These are phyloP conservation scores for Albizia julibrissin DNA, from an alignment of 306 rosid genomes.

Conservation along the genomic window DNA sequence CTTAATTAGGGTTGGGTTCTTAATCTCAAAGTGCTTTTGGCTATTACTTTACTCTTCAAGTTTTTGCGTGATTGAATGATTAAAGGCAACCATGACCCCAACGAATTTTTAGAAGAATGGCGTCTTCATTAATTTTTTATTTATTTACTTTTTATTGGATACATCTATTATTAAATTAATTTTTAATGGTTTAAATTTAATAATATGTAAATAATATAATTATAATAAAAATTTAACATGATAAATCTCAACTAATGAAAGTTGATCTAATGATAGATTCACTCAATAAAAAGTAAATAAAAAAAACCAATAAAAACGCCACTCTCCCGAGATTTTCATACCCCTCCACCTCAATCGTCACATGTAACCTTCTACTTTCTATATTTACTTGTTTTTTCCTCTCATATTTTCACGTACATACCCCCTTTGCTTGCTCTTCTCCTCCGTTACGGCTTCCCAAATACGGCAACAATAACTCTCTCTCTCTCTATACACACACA, in stretches of 20 bases:
- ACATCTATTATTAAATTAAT: too few species aligned
- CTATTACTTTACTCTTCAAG: constrained; percentile 34
- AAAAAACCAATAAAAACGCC: too few species aligned
- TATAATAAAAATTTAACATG: too few species aligned
- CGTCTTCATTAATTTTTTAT: too few species aligned
- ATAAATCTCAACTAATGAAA: too few species aligned
- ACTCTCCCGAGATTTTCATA: background rate
- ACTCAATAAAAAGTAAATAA: too few species aligned
- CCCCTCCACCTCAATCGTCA: background rate
- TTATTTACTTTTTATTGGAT: too few species aligned
- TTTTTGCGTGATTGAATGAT: constrained; percentile 34
- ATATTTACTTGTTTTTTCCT: background rate
- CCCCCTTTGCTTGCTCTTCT: background rate
- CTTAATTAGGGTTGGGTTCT: constrained; percentile 4
- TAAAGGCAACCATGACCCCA: constrained; percentile 30
- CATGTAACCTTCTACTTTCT: background rate
- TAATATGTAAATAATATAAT: too few species aligned
- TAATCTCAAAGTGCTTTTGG: constrained; percentile 41
- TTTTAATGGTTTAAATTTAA: too few species aligned
- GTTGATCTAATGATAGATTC: too few species aligned
- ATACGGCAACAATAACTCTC: background rate
- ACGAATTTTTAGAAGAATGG: too few species aligned
- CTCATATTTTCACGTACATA: background rate
- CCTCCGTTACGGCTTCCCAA: background rate
- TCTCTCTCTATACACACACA: too few species aligned